Base-by-base conservation (phyloP, 2,329 filamentous ascomycete genomes). In the Fusarium anguioides region DNA sequence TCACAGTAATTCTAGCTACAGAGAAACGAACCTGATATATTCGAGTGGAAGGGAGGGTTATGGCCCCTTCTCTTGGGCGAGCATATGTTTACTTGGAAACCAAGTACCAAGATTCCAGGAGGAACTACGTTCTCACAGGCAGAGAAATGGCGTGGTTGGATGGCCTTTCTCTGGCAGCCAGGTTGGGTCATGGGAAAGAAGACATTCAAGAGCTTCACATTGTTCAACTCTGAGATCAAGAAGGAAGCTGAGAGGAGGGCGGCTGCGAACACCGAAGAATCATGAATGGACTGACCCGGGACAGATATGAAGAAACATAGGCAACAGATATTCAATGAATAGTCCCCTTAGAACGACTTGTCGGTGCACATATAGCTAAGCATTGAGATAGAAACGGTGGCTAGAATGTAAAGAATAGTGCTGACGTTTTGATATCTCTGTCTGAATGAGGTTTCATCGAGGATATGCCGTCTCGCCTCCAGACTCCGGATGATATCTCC, bases 41-140 rank as follows among this genome's bases (percentile, higher is more conserved):
- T 64, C 9, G 45, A 52, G 29, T 64, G 60, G 60, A 29, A 31
- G 0, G 60, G 60, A 0, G 53, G 36, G 2, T n/a, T 64, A 2
- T 33, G 51, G 45, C 51, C 49, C 4, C n/a, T 64, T 17, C 47
- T 64, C 8, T 29, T 24, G 3, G 59, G 60, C 10, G 35, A 39
- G 15, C 60, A 64, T 20, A 35, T 41, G 40, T 59, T 64, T 27
- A 51, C 27, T 20, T 64, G 58, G 58, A 45, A 21, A 10, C 37
- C 60, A n/a, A 64, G 59, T 21, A 36, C 37, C 14, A 64, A 40
- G 39, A 46, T 35, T 7, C 51, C 44, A 4, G 60, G 60, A 0
- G 37, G 44, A 2, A 51, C 60, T 0, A 42, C 51, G 0, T 63
- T 64, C 4, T 48, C 21, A 3, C 59, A 64, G 4, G 52, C 21